phyloP scores from a whole-genome alignment of 768 basidiomycete species.

The Kwoniella sp. region DNA sequence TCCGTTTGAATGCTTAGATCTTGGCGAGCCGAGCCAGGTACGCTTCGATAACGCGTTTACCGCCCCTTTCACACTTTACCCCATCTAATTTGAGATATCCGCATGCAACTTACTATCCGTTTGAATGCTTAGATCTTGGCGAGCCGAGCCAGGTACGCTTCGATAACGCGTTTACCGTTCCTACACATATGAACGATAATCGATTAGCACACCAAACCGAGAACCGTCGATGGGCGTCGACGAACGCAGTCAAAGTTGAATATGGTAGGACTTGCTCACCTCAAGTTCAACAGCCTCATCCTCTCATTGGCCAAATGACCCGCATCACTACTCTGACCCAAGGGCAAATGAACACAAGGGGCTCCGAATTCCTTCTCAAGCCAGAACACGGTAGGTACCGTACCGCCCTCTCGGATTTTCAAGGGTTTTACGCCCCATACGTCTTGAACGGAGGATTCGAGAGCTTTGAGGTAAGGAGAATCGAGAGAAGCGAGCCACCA shows the following conservation, averaged over 20 bases:
- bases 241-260: no score
- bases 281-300: constrained; percentile 78
- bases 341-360: constrained; percentile 86
- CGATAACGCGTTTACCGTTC: constrained; percentile 54
- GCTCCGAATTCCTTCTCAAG: constrained; percentile 89
- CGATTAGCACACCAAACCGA: not conserved
- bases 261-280: constrained; percentile 24
- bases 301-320: constrained; percentile 93
- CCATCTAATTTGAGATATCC: no score
- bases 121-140: constrained; percentile 22
- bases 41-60: constrained; percentile 53
- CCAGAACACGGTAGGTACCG: constrained; percentile 90
- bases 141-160: constrained; percentile 42
- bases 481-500: constrained; percentile 95
- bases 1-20: no score
- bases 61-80: no score
- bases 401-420: constrained; percentile 90
- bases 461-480: constrained; percentile 79
- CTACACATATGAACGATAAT: constrained; percentile 9
- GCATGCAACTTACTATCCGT: no score
- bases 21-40: constrained; percentile 38
- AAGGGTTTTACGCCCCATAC: constrained; percentile 87
- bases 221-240: not conserved
- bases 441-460: constrained; percentile 77
- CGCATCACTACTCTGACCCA: constrained; percentile 90